Evolutionary conservation across 228 moss, liverwort and hornwort species (phyloP), one percentile per base, ranked within the genome.

Genomic region (Sphagnum magellanicum): DNA sequence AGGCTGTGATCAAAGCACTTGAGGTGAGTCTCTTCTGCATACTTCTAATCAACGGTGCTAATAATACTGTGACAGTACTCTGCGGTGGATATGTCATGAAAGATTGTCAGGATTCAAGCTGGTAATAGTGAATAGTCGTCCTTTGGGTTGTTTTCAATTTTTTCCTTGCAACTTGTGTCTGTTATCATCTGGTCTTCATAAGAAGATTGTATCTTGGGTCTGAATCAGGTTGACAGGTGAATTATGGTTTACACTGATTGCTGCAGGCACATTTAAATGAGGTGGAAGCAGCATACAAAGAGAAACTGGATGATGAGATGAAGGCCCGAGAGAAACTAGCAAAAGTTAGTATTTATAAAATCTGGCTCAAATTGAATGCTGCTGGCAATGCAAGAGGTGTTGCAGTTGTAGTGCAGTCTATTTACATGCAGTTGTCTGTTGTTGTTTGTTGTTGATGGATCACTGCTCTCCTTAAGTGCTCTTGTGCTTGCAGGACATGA

Each of bases 1-100:
- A 98, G 77, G 98, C 91, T 79, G 98, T 98, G 60, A 86, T 98
- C 57, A 93, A 93, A 79, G 93, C 98, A 59, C 87, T 93, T 60
- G 93, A 98, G 93, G 93, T 93, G 71, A 69, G 32, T 10, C 5
- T 67, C n/a, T 16, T 32, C 32, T 32, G 32, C 32, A 32, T 32
- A 32, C 32, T 55, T 8, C 3, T 55, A 55, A 8, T 8, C 55
- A 8, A 12, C 4, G 55, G 55, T 55, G 55, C 55, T 55, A 8
- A 8, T 12, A 55, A 55, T 55, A 8, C 55, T 55, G 55, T 55
- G 55, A 55, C 1, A 12, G 9, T 55, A 12, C 55, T 55, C 8
- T 12, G 8, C 1, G 12, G 55, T 55, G 55, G 55, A 8, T 8
- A 55, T 55, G 55, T 32, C 32, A 32, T 32, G 32, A 32, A 32